Base-by-base conservation (phyloP, 371 early-diverging fungal genomes). In the Mucor mucedo region DNA sequence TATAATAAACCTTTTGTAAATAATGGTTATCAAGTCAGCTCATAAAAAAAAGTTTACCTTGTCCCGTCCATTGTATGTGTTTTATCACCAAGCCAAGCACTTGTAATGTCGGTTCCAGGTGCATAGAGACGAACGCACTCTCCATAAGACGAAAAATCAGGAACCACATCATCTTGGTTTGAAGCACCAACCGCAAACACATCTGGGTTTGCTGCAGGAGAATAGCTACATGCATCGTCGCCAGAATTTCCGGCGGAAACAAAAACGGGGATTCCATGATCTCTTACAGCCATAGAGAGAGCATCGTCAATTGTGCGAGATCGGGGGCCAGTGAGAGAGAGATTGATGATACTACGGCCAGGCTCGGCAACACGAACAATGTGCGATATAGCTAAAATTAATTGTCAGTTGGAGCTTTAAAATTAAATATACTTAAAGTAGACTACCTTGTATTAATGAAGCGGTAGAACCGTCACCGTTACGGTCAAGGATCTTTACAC, bases 191-290 rank as follows among this genome's bases (percentile, higher is more conserved):
- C 90, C 11, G 91, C 80, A 63, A 92, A 83, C 4, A 84, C 90
- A 65, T 80, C 71, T 11, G 74, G 72, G 27, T 79, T 83, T 3
- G 87, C 80, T 11, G 86, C 85, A 41, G 93, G 92, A 7, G 89
- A 87, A 68, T 78, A 87, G 30, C 79, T 75, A 62, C 93, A 94
- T 5, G 93, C 90, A 60, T 86, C 77, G 28, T 75, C 73, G 0
- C 73, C 76, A 3, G 77, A 78, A 64, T 92, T 92, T 0, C 94
- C 95, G 5, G 94, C 93, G 16, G 93, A 92, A 0, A 82, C 80
- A 72, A 84, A 82, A 35, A 82, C 64, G 0, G 82, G 84, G 16
- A 84, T 67, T 16, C 58, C 58, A 27, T 65, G 59, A 1, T 60
- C 54, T 7, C 82, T 85, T 4, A 84, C 81, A 6, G 83, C 80